Conservation (phyloP, 139 green algal genomes). For the Chlorella sorokiniana region DNA sequence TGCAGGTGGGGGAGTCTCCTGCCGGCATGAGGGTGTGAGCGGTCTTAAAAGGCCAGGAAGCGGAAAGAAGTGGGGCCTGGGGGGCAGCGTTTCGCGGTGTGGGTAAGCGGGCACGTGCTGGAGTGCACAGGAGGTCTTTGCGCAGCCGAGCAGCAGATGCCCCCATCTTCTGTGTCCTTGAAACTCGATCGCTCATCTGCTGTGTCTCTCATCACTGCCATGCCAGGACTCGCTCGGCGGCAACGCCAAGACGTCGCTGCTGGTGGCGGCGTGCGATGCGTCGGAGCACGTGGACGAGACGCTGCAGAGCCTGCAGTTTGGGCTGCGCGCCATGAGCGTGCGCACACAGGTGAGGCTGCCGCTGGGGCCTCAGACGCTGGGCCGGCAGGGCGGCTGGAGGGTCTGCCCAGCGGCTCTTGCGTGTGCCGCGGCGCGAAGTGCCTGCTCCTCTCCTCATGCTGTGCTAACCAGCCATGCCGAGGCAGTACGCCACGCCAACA, state of each 20-base stretch:
- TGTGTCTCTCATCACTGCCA: too few relatives aligned
- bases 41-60: too few relatives aligned
- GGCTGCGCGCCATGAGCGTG: slow-evolving; percentile 77
- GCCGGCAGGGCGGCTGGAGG: too few relatives aligned
- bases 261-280: slow-evolving; percentile 66
- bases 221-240: slow-evolving; percentile 59
- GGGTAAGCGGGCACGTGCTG: background rate
- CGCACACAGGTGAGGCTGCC: slow-evolving; percentile 52
- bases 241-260: slow-evolving; percentile 64
- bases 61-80: too few relatives aligned
- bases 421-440: too few relatives aligned
- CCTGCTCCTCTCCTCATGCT: too few relatives aligned
- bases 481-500: background rate
- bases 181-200: background rate
- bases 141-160: too few relatives aligned
- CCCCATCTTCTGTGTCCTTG: background rate
- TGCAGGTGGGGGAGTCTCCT: slow-evolving; percentile 55
- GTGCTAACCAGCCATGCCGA: too few relatives aligned
- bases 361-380: background rate
- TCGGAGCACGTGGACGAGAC: slow-evolving; percentile 77
- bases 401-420: too few relatives aligned
- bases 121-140: too few relatives aligned
- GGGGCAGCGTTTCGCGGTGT: background rate
- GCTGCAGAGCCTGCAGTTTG: slow-evolving; percentile 83
- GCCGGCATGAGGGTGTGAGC: background rate